A percentile compares a stretch with the other conserved stretches of the same genome.
Evolutionary conservation across 768 basidiomycete genomes (phyloP).

Genomic region (Trametes punicea): DNA sequence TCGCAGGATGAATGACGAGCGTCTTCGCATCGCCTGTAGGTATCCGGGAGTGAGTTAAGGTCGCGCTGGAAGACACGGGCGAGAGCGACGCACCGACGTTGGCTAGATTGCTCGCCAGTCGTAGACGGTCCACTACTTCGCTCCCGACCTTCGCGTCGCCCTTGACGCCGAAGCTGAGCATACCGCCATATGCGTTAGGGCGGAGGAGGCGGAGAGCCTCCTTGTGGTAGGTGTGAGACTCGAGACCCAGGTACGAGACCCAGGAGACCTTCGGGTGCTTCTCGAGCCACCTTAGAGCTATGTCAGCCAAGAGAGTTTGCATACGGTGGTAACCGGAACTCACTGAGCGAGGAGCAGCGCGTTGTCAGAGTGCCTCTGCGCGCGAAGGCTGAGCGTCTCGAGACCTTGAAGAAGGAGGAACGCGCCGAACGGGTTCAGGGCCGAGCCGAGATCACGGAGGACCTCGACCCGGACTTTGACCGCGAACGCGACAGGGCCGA

Average conservation of each 20-base stretch:
- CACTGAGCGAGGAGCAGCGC: constrained; percentile 63
- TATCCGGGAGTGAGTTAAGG: constrained; percentile 6
- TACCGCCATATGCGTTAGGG: constrained; percentile 59
- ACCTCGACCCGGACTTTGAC: constrained; percentile 62
- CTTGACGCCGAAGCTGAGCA: constrained; percentile 76
- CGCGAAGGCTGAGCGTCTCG: constrained; percentile 72
- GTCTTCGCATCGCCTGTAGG: constrained; percentile 66
- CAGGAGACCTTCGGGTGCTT: constrained; percentile 64
- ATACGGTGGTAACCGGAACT: not conserved
- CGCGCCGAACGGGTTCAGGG: constrained; percentile 66
- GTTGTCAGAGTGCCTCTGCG: constrained; percentile 68
- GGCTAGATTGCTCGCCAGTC: constrained; percentile 67
- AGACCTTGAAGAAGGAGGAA: constrained; percentile 78
- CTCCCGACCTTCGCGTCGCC: constrained; percentile 47
- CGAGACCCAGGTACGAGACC: constrained; percentile 77
- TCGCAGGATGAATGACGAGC: constrained; percentile 74
- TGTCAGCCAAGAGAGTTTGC: not conserved
- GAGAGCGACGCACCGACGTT: constrained; percentile 55
- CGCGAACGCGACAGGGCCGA: constrained; percentile 62
- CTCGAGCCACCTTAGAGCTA: constrained; percentile 47
- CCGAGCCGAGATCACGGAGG: constrained; percentile 64
- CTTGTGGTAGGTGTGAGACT: constrained; percentile 55
- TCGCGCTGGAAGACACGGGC: not conserved
- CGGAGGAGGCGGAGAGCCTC: constrained; percentile 57
- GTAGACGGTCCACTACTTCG: constrained; percentile 65